A percentile compares a stretch with the other conserved stretches of the same genome.
phyloP scores from a whole-genome alignment of 2,329 filamentous ascomycete species.

The Aspergillus sergii region DNA sequence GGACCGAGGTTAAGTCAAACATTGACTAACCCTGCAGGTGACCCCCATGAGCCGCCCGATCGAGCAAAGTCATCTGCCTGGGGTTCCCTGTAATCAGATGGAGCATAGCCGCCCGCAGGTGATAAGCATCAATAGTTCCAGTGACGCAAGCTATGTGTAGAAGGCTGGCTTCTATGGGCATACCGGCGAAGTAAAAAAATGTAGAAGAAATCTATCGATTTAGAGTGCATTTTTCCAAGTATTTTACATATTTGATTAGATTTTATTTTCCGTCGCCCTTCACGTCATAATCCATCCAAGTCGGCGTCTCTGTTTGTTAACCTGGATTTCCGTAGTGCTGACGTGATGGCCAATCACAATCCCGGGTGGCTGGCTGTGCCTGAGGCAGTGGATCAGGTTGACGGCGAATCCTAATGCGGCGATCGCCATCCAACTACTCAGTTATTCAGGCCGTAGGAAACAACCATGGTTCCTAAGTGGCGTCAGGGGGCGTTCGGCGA shows the following conservation, averaged over 20 bases:
- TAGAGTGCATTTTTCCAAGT: neutral
- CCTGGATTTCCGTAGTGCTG: neutral
- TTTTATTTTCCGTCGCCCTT: too few species aligned
- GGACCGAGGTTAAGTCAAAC: neutral
- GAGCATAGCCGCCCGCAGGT: neutral
- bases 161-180: neutral
- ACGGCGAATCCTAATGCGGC: neutral
- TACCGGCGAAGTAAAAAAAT: neutral
- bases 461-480: slow-evolving; percentile 2
- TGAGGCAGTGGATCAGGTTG: slow-evolving; percentile 2
- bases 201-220: too few species aligned
- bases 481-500: neutral
- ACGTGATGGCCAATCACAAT: neutral
- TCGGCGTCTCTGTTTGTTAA: neutral
- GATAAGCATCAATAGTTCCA: neutral
- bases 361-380: neutral
- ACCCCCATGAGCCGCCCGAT: neutral
- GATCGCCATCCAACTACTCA: slow-evolving; percentile 1
- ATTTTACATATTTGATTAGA: neutral
- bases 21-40: neutral
- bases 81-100: neutral
- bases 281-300: neutral
- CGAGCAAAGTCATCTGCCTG: neutral
- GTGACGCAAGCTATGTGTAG: neutral
- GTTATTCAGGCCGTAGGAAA: neutral